Percentiles rank a stretch among this genome's conserved stretches.
Conservation (phyloP, 2,329 filamentous ascomycete species). For the Aspergillus fructus region DNA sequence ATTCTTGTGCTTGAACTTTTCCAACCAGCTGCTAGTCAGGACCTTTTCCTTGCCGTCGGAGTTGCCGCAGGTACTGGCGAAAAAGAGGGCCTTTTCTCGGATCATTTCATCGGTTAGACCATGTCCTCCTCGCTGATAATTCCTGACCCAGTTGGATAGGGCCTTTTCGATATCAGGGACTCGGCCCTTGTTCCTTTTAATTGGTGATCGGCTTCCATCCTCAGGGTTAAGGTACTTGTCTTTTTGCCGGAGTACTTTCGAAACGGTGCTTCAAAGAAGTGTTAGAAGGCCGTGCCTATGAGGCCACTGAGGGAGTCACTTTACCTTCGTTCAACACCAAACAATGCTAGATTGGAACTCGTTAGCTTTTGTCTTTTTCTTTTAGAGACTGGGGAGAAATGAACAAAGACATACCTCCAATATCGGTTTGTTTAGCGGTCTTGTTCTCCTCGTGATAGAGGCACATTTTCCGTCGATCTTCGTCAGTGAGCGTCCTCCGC, state of each 20-base stretch:
- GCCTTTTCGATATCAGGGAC: conserved; percentile 90
- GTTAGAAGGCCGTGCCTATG: conserved; percentile 12
- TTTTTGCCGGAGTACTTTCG: conserved; percentile 90
- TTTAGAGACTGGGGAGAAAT: background rate
- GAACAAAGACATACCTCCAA: conserved; percentile 63
- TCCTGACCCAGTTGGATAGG: conserved; percentile 81
- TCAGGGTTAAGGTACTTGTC: conserved; percentile 88
- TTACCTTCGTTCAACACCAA: conserved; percentile 97
- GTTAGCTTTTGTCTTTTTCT: conserved; percentile 17
- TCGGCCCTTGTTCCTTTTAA: conserved; percentile 81
- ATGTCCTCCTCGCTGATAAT: conserved; percentile 73
- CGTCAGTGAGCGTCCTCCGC: conserved; percentile 84
- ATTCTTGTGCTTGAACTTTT: conserved; percentile 94
- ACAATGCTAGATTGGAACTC: conserved; percentile 60
- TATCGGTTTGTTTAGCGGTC: conserved; percentile 90
- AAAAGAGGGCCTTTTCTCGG: conserved; percentile 78
- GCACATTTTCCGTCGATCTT: conserved; percentile 90
- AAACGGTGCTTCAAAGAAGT: conserved; percentile 74
- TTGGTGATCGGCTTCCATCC: conserved; percentile 74
- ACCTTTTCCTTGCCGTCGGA: conserved; percentile 70
- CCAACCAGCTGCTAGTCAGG: conserved; percentile 77
- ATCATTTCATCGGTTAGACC: conserved; percentile 78
- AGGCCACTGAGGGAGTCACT: conserved; percentile 5
- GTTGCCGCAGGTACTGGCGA: conserved; percentile 70
- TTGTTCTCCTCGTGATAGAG: conserved; percentile 89